These are phyloP conservation scores for Straminergon stramineum DNA, from an alignment of 225 moss, liverwort and hornwort genomes.

Conservation along the genomic window DNA sequence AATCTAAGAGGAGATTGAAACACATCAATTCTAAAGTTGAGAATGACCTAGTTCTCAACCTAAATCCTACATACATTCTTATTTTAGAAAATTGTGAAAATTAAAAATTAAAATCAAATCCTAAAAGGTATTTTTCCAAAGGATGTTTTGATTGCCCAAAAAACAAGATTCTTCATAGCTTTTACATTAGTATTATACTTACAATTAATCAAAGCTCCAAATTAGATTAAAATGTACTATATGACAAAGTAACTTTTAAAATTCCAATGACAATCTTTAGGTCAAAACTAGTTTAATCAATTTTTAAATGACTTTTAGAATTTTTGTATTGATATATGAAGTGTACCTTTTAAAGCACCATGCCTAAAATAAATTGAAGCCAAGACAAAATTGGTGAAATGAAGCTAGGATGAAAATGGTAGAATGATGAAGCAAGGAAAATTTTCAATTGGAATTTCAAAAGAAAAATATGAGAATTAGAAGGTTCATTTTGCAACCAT, in stretches of 20 bases:
- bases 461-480: too few species aligned
- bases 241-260: neutral
- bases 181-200: neutral
- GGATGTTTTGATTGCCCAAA: too few species aligned
- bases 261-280: neutral
- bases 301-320: neutral
- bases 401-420: too few species aligned
- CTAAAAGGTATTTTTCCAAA: neutral
- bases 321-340: neutral
- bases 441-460: too few species aligned
- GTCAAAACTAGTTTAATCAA: neutral
- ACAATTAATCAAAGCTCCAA: neutral
- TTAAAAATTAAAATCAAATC: neutral
- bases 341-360: neutral
- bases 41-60: neutral
- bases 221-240: neutral
- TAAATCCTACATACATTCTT: fast-evolving
- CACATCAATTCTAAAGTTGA: neutral
- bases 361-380: neutral
- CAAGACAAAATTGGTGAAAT: too few species aligned
- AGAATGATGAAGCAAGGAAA: too few species aligned
- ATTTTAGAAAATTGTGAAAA: neutral
- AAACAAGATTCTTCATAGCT: neutral
- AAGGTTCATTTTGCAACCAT: too few species aligned
- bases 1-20: neutral